phyloP scores from a whole-genome alignment of 2,329 filamentous ascomycete genomes.

The Xylaria hypoxylon region DNA sequence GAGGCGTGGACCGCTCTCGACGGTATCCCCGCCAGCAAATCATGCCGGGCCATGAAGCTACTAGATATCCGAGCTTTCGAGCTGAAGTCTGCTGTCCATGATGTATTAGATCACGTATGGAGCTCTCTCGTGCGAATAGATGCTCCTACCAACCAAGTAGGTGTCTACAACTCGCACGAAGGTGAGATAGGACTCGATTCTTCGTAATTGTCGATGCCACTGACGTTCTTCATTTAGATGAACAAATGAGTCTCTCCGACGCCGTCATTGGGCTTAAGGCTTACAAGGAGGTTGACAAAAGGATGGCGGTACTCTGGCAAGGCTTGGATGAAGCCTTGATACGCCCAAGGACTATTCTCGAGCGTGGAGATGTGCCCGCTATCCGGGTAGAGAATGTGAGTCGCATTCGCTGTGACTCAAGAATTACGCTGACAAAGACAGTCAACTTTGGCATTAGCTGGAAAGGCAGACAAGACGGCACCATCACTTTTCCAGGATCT shows the following conservation, averaged over 20 bases:
- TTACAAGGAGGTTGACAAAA: conserved; percentile 71
- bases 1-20: conserved; percentile 70
- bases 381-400: conserved; percentile 58
- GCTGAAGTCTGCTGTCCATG: conserved; percentile 73
- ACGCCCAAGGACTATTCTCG: conserved; percentile 66
- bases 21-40: conserved; percentile 69
- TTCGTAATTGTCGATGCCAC: background rate
- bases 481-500: conserved; percentile 67
- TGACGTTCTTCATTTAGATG: conserved; percentile 54
- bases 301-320: conserved; percentile 71
- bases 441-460: conserved; percentile 59
- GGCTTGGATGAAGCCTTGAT: conserved; percentile 72
- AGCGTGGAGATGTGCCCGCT: conserved; percentile 50
- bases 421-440: conserved; percentile 45
- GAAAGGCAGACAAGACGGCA: conserved; percentile 59
- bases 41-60: conserved; percentile 72
- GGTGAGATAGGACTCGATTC: conserved; percentile 53
- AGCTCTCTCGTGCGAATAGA: conserved; percentile 74
- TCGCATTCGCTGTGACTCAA: conserved; percentile 29
- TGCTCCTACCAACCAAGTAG: conserved; percentile 63
- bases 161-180: conserved; percentile 64
- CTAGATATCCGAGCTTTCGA: conserved; percentile 73
- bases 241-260: conserved; percentile 64
- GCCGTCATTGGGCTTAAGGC: conserved; percentile 67
- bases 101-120: conserved; percentile 78